Conservation (phyloP, 306 rosid species). For the Chamaecrista fasciculata region DNA sequence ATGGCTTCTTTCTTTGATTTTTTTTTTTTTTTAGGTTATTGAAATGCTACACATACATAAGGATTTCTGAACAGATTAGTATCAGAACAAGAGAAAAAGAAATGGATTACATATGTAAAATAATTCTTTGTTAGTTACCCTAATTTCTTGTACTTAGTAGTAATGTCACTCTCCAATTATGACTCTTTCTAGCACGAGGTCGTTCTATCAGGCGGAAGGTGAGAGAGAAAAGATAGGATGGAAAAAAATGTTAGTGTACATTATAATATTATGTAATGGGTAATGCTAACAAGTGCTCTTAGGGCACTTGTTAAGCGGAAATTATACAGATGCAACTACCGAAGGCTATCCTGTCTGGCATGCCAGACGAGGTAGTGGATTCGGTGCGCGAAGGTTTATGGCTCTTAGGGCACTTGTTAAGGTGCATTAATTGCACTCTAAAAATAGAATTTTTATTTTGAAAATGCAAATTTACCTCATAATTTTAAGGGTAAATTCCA, state of each 20-base stretch:
- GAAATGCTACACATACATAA: neutral
- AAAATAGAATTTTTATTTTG: too few relatives aligned
- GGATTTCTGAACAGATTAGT: neutral
- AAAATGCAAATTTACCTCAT: too few relatives aligned
- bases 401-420: too few relatives aligned
- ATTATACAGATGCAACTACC: too few relatives aligned
- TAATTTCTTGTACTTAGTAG: neutral
- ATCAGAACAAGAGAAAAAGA: neutral
- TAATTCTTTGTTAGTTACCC: neutral
- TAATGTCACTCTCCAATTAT: neutral
- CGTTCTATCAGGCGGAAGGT: neutral
- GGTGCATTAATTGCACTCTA: too few relatives aligned
- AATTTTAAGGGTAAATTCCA: too few relatives aligned
- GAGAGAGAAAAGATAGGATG: neutral
- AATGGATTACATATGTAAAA: neutral
- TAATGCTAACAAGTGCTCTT: too few relatives aligned
- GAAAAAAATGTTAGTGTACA: neutral
- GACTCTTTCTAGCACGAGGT: neutral
- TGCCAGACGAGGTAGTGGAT: too few relatives aligned
- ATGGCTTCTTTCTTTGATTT: neutral
- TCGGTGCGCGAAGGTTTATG: too few relatives aligned
- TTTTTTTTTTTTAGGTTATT: neutral
- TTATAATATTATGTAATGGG: neutral
- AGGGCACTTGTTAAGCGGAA: too few relatives aligned
- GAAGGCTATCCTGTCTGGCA: too few relatives aligned